Evolutionary conservation across 163 green algal species (phyloP), one percentile per base, ranked within the genome.

Genomic region (Coccomyxa subellipsoidea): DNA sequence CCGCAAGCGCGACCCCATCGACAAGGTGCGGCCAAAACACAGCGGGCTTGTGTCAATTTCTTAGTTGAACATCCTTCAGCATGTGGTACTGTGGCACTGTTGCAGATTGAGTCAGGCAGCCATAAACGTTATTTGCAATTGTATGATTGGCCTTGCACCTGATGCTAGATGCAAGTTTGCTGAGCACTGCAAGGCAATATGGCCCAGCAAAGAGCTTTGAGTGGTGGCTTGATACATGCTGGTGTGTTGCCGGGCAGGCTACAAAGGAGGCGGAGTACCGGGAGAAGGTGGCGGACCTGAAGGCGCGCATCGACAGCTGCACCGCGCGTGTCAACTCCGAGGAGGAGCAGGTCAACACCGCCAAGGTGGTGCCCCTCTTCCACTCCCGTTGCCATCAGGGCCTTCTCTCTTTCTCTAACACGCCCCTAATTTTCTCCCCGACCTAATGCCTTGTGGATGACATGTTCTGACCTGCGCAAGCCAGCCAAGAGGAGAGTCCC

Each of bases 1-100:
- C 85, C 87, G 93, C 77, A 95, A 94, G 85, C 88, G 88, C 53
- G 93, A 91, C 81, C 29, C 82, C 66, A 80, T 90, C 32, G 87
- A 91, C 81, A 93, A 94, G 75, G 87, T 85, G 39, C 38, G 25
- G 38, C 54, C 47, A 23, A 18, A 12, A 18, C 37, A 23, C 76
- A 34, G 23, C 35, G 18, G 36, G 1, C 27, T n/a, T n/a, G n/a
- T n/a, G n/a, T n/a, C n/a, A n/a, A n/a, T n/a, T n/a, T n/a, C n/a
- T n/a, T n/a, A n/a, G n/a, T n/a, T n/a, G n/a, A n/a, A n/a, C n/a
- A n/a, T n/a, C n/a, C n/a, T n/a, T n/a, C n/a, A n/a, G n/a, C n/a
- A n/a, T n/a, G n/a, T n/a, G n/a, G n/a, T n/a, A n/a, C n/a, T n/a
- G n/a, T n/a, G n/a, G n/a, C n/a, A n/a, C n/a, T n/a, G n/a, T n/a